Conservation (phyloP, 805 yeast genomes). For the Starmera amethionina region DNA sequence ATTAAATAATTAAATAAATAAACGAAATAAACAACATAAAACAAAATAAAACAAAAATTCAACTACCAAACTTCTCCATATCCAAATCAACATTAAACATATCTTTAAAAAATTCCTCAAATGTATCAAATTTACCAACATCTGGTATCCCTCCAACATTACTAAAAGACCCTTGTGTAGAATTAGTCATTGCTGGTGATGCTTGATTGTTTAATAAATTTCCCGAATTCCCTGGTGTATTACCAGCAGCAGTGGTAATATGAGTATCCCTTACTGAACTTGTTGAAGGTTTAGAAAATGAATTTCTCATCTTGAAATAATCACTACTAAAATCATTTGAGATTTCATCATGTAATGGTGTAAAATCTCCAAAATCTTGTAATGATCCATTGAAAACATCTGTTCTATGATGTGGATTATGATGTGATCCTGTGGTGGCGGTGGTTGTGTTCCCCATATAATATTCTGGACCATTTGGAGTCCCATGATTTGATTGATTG, state of each 20-base stretch:
- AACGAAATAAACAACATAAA: too few species aligned
- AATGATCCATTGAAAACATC: not conserved
- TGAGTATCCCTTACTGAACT: not conserved
- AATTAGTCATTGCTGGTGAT: not conserved
- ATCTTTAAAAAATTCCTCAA: conserved; percentile 49
- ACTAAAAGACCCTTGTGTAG: not conserved
- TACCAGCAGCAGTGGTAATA: not conserved
- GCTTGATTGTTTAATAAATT: not conserved
- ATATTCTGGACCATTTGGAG: conserved; percentile 3
- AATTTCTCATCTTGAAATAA: not conserved
- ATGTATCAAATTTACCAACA: conserved; percentile 28
- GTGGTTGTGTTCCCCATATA: conserved; percentile 4
- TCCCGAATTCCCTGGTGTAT: too few species aligned
- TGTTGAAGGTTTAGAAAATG: not conserved
- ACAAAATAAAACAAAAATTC: too few species aligned
- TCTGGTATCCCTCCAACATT: not conserved
- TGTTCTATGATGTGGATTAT: not conserved
- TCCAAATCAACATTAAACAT: conserved; percentile 11
- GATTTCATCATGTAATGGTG: conserved; percentile 19
- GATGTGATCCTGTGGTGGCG: conserved; percentile 1
- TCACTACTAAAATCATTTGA: conserved; percentile 12
- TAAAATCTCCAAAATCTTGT: conserved; percentile 2
- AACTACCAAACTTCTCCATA: not conserved
- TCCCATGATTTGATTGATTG: conserved; percentile 8
- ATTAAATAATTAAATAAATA: too few species aligned